A percentile compares a stretch with the other conserved stretches of the same genome.
Evolutionary conservation across 345 rosid genomes (phyloP).

Genomic region (Cardiospermum halicacabum): DNA sequence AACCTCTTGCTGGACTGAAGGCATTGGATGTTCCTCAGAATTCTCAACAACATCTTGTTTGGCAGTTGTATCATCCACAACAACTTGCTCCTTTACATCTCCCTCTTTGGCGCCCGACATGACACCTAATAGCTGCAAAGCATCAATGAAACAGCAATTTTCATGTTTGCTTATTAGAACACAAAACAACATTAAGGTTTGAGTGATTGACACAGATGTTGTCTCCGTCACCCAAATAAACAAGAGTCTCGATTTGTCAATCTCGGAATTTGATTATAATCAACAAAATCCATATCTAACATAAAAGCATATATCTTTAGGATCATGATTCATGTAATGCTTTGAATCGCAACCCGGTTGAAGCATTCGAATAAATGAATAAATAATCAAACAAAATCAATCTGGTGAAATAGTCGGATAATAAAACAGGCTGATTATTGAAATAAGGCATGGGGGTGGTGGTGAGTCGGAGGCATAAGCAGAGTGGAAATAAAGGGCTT

Average conservation of each 20-base stretch:
- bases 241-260: too few relatives aligned
- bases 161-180: background rate
- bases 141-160: background rate
- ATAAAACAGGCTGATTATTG: background rate
- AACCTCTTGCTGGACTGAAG: constrained; percentile 46
- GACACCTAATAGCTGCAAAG: background rate
- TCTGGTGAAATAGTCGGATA: background rate
- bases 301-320: too few relatives aligned
- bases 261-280: too few relatives aligned
- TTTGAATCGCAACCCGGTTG: background rate
- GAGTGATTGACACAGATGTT: too few relatives aligned
- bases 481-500: background rate
- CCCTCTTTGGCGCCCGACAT: constrained; percentile 31
- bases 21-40: constrained; percentile 23
- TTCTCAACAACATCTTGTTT: constrained; percentile 17
- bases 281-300: too few relatives aligned
- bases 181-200: too few relatives aligned
- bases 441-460: too few relatives aligned
- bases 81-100: constrained; percentile 34
- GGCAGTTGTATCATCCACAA: constrained; percentile 8
- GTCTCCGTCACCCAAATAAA: too few relatives aligned
- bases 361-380: background rate
- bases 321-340: background rate
- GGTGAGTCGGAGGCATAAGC: background rate
- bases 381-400: background rate